Conservation (phyloP, 2,329 filamentous ascomycete genomes). For the Alternaria burnsii region DNA sequence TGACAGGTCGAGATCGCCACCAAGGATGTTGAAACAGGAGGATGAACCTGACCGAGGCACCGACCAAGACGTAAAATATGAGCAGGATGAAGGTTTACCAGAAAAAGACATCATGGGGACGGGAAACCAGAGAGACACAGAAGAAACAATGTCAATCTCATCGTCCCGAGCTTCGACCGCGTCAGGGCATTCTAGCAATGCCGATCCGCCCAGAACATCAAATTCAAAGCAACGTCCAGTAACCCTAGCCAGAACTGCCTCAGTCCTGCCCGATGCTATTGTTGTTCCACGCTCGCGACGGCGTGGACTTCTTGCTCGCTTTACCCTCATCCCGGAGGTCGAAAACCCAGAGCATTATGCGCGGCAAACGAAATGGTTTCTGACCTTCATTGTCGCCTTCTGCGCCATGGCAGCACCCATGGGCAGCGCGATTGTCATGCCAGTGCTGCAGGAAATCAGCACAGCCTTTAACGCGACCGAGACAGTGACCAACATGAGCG, state of each 20-base stretch:
- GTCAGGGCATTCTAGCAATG: slow-evolving; percentile 26
- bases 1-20: slow-evolving; percentile 4
- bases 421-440: slow-evolving; percentile 84
- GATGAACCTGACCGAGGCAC: background rate
- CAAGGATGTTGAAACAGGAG: slow-evolving; percentile 1
- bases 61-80: background rate
- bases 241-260: slow-evolving; percentile 38
- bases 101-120: slow-evolving; percentile 18
- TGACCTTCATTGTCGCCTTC: slow-evolving; percentile 79
- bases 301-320: slow-evolving; percentile 74
- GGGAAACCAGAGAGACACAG: slow-evolving; percentile 6
- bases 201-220: slow-evolving; percentile 3
- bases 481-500: slow-evolving; percentile 51
- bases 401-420: slow-evolving; percentile 82
- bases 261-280: slow-evolving; percentile 52
- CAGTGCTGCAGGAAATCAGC: slow-evolving; percentile 48
- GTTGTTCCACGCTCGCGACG: slow-evolving; percentile 64
- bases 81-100: background rate
- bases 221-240: slow-evolving; percentile 21
- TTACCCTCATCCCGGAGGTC: slow-evolving; percentile 80
- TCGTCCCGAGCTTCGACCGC: slow-evolving; percentile 35
- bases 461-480: slow-evolving; percentile 41
- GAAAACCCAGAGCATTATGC: slow-evolving; percentile 77
- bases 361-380: slow-evolving; percentile 80
- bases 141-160: slow-evolving; percentile 33